phyloP scores from a whole-genome alignment of 1,284 basidiomycete genomes.

The Cutaneotrichosporon spelunceum region DNA sequence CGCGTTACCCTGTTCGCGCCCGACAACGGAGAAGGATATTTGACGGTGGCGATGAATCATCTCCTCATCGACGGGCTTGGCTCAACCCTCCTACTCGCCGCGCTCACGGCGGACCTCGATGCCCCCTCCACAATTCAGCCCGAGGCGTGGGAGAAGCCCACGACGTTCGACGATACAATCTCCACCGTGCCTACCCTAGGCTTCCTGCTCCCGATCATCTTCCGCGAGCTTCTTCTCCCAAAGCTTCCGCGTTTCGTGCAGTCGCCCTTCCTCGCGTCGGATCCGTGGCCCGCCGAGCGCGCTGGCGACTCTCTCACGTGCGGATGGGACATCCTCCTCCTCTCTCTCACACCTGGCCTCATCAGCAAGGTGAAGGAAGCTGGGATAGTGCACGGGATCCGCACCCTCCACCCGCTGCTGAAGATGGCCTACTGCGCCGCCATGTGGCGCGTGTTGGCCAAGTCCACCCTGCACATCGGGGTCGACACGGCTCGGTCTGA shows the following conservation, averaged over 20 bases:
- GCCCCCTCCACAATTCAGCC: neutral
- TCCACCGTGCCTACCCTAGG: slow-evolving; percentile 24
- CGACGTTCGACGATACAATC: slow-evolving; percentile 31
- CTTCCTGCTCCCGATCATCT: slow-evolving; percentile 32
- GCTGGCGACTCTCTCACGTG: slow-evolving; percentile 11
- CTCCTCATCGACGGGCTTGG: slow-evolving; percentile 18
- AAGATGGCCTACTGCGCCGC: slow-evolving; percentile 31
- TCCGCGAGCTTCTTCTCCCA: slow-evolving; percentile 36
- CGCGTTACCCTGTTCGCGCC: slow-evolving; percentile 3
- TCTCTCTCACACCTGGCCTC: slow-evolving; percentile 18
- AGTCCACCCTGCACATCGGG: slow-evolving; percentile 6
- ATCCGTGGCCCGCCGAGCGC: slow-evolving; percentile 33
- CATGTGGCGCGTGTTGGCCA: slow-evolving; percentile 28
- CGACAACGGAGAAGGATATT: slow-evolving; percentile 31
- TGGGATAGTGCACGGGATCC: slow-evolving; percentile 27
- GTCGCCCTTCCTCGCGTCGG: slow-evolving; percentile 18
- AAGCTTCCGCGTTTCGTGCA: slow-evolving; percentile 35
- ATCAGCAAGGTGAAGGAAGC: slow-evolving; percentile 25
- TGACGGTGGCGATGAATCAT: slow-evolving; percentile 14
- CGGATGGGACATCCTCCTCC: slow-evolving; percentile 19
- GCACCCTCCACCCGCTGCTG: slow-evolving; percentile 40
- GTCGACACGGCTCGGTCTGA: slow-evolving; percentile 26
- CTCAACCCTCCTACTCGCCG: neutral
- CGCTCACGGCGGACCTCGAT: slow-evolving; percentile 8
- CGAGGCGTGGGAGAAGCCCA: slow-evolving; percentile 2